A percentile compares a stretch with the other conserved stretches of the same genome.
Conservation (phyloP, 257 asterid genomes). For the Solanum arcanum region DNA sequence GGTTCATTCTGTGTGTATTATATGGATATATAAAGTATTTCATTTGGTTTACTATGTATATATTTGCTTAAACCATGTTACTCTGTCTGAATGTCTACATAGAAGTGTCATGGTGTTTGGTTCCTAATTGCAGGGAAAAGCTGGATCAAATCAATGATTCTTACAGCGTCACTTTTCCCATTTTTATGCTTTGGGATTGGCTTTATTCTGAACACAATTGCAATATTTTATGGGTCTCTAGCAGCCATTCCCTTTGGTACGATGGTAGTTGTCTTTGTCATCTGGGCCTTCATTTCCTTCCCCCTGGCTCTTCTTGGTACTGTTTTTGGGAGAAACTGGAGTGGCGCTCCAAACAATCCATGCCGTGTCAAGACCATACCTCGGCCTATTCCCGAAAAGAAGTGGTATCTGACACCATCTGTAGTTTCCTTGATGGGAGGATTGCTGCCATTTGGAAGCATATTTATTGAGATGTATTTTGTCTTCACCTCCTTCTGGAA, state of each 20-base stretch:
- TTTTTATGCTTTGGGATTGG: slow-evolving; percentile 60
- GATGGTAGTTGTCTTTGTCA: slow-evolving; percentile 48
- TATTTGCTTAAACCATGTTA: neutral
- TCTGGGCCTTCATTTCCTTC: slow-evolving; percentile 56
- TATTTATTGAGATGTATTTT: slow-evolving; percentile 63
- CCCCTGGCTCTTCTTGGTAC: slow-evolving; percentile 56
- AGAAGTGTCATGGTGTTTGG: neutral
- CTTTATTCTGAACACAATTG: slow-evolving; percentile 48
- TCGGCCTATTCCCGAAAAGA: slow-evolving; percentile 85
- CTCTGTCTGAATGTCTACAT: neutral
- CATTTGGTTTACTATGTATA: neutral
- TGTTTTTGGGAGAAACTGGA: slow-evolving; percentile 54
- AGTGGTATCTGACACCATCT: slow-evolving; percentile 56
- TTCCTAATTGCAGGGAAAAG: slow-evolving; percentile 31
- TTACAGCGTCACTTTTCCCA: slow-evolving; percentile 54
- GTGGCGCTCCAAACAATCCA: slow-evolving; percentile 59
- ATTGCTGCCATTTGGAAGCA: slow-evolving; percentile 57
- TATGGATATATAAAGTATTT: neutral
- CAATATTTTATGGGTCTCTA: slow-evolving; percentile 58
- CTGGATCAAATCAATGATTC: slow-evolving; percentile 57
- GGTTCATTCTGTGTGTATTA: neutral
- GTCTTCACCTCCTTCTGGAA: slow-evolving; percentile 73
- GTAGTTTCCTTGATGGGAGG: slow-evolving; percentile 64
- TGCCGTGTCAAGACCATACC: slow-evolving; percentile 70
- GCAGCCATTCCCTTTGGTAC: slow-evolving; percentile 70